A percentile compares a stretch with the other conserved stretches of the same genome.
Evolutionary conservation across 306 rosid species (phyloP).

Genomic region (Cucurbita ficifolia): DNA sequence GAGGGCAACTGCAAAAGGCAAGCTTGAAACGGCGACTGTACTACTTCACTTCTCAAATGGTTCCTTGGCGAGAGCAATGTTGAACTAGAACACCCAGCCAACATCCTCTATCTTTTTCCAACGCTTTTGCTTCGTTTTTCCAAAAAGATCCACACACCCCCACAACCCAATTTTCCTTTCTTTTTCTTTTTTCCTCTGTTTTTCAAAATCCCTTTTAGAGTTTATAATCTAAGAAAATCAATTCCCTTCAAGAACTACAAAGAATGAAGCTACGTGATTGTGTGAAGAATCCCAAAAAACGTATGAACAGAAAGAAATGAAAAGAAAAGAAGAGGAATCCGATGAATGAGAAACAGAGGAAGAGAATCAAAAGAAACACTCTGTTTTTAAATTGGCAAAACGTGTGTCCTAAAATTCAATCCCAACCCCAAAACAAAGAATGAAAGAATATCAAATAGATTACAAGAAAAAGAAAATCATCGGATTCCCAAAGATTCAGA

Average conservation of each 20-base stretch:
- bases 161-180: slow-evolving; percentile 32
- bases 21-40: slow-evolving; percentile 72
- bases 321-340: slow-evolving; percentile 45
- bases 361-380: slow-evolving; percentile 7
- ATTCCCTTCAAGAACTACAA: background rate
- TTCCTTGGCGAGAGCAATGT: slow-evolving; percentile 97
- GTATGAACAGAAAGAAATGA: background rate
- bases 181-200: slow-evolving; percentile 2
- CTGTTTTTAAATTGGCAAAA: background rate
- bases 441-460: slow-evolving; percentile 49
- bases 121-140: slow-evolving; percentile 12
- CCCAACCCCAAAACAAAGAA: slow-evolving; percentile 45
- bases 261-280: slow-evolving; percentile 34
- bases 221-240: background rate
- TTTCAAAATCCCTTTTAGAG: slow-evolving; percentile 14
- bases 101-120: slow-evolving; percentile 60
- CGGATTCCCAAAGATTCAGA: slow-evolving; percentile 87
- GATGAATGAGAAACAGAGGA: slow-evolving; percentile 65
- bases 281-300: slow-evolving; percentile 19
- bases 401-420: slow-evolving; percentile 43
- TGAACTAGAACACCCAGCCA: slow-evolving; percentile 99
- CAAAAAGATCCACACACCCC: slow-evolving; percentile 17
- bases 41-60: slow-evolving; percentile 91
- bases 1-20: slow-evolving; percentile 78
- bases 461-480: slow-evolving; percentile 46